These are phyloP conservation scores for Proliferodiscus dingleyae DNA, from an alignment of 2,329 filamentous ascomycete species.

Conservation along the genomic window DNA sequence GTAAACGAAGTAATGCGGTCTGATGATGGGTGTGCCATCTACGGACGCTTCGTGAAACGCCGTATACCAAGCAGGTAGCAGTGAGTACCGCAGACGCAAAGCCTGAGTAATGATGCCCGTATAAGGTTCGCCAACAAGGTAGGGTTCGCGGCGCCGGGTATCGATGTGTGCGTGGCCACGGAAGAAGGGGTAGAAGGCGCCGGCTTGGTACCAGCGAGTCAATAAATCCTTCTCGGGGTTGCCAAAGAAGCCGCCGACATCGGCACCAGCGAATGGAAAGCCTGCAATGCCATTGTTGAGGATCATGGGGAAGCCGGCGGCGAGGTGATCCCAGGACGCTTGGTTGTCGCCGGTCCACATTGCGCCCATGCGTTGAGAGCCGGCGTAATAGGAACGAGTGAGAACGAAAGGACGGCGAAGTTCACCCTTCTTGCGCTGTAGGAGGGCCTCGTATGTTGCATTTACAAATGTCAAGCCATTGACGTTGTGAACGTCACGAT, in stretches of 20 bases:
- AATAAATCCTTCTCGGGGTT: constrained; percentile 91
- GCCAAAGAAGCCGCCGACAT: constrained; percentile 97
- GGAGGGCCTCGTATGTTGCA: constrained; percentile 80
- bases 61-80: constrained; percentile 94
- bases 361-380: constrained; percentile 81
- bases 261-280: constrained; percentile 89
- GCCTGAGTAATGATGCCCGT: constrained; percentile 82
- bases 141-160: constrained; percentile 88
- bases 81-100: constrained; percentile 78
- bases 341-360: constrained; percentile 99
- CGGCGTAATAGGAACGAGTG: constrained; percentile 87
- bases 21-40: constrained; percentile 79
- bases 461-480: constrained; percentile 96
- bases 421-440: constrained; percentile 82
- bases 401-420: constrained; percentile 83
- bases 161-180: constrained; percentile 96
- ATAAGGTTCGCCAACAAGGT: constrained; percentile 79
- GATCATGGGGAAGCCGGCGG: constrained; percentile 87
- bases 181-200: constrained; percentile 98
- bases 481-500: constrained; percentile 92
- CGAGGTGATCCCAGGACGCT: constrained; percentile 85
- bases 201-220: constrained; percentile 93
- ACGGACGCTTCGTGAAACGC: constrained; percentile 86
- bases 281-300: constrained; percentile 88
- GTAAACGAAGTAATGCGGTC: constrained; percentile 90